These are phyloP conservation scores for Austroboletus niveus DNA, from an alignment of 1,284 basidiomycete species.

Conservation along the genomic window DNA sequence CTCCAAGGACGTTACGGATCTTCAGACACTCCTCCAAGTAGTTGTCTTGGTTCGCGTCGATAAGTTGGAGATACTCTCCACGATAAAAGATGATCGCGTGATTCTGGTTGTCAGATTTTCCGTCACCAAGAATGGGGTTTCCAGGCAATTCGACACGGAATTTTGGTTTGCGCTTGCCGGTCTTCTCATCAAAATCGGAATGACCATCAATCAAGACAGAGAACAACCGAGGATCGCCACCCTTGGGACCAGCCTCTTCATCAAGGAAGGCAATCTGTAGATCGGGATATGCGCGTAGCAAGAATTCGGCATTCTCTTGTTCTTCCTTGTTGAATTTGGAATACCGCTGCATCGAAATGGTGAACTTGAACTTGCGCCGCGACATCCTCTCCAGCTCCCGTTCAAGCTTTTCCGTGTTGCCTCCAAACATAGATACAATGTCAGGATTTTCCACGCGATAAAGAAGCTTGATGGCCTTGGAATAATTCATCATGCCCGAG, in stretches of 20 bases:
- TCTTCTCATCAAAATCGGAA: conserved; percentile 89
- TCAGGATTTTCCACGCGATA: conserved; percentile 99
- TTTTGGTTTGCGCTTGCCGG: conserved; percentile 93
- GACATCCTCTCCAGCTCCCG: conserved; percentile 97
- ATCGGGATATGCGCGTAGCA: conserved; percentile 97
- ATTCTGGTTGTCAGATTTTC: conserved; percentile 99
- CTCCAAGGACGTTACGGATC: conserved; percentile 95
- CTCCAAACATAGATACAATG: conserved; percentile 94
- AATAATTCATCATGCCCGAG: conserved; percentile 99
- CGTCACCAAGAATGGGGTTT: conserved; percentile 99
- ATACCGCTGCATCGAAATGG: conserved; percentile 99
- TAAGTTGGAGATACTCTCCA: conserved; percentile 97
- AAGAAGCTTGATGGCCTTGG: conserved; percentile 98
- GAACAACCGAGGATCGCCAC: conserved; percentile 88
- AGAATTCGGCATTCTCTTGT: conserved; percentile 97
- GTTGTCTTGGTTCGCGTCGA: conserved; percentile 99
- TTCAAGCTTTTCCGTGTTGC: conserved; percentile 96
- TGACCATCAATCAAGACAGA: conserved; percentile 97
- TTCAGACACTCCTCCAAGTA: conserved; percentile 99
- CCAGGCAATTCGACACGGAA: conserved; percentile 98
- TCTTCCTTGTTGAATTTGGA: conserved; percentile 99
- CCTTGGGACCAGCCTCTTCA: conserved; percentile 89
- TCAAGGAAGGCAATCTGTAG: conserved; percentile 98
- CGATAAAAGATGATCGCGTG: conserved; percentile 99
- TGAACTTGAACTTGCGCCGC: conserved; percentile 97